Evolutionary conservation across 495 filamentous ascomycete species (phyloP).

Genomic region (Cryomyces antarcticus): DNA sequence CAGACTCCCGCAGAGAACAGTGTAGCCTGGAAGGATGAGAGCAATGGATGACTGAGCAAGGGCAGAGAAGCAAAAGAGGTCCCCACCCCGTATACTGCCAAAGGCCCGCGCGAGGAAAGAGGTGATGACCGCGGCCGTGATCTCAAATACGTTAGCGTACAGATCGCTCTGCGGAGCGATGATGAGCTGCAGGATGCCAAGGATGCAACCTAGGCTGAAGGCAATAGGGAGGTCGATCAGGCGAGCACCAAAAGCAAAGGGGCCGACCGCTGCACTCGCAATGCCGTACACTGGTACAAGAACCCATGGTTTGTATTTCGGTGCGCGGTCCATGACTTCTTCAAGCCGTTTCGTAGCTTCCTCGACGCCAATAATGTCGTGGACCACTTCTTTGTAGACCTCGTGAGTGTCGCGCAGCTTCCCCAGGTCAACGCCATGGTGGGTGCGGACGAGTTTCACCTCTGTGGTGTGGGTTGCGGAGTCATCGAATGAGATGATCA

Average conservation of each 20-base stretch:
- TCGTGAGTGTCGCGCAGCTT: slow-evolving; percentile 69
- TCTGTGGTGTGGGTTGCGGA: slow-evolving; percentile 75
- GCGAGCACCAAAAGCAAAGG: slow-evolving; percentile 77
- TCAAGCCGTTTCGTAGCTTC: slow-evolving; percentile 57
- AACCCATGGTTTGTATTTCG: slow-evolving; percentile 47
- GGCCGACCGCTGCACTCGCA: slow-evolving; percentile 59
- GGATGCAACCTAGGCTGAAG: slow-evolving; percentile 64
- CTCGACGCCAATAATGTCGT: slow-evolving; percentile 69
- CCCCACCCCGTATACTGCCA: slow-evolving; percentile 52
- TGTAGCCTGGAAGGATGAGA: slow-evolving; percentile 79
- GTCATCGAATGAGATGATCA: slow-evolving; percentile 93
- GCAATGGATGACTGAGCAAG: slow-evolving; percentile 82
- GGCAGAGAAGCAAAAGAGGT: slow-evolving; percentile 78
- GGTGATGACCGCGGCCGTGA: slow-evolving; percentile 65
- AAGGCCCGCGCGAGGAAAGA: slow-evolving; percentile 81
- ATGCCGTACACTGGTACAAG: slow-evolving; percentile 70
- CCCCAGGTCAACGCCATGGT: slow-evolving; percentile 66
- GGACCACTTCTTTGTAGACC: slow-evolving; percentile 84
- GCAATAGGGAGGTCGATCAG: slow-evolving; percentile 74
- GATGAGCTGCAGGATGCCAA: slow-evolving; percentile 66
- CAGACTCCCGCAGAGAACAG: slow-evolving; percentile 60
- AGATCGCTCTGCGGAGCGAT: slow-evolving; percentile 62
- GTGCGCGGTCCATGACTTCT: slow-evolving; percentile 37
- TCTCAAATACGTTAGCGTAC: slow-evolving; percentile 79
- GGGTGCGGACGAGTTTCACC: slow-evolving; percentile 63